phyloP scores from a whole-genome alignment of 768 basidiomycete species.

The Atractiella rhizophila region DNA sequence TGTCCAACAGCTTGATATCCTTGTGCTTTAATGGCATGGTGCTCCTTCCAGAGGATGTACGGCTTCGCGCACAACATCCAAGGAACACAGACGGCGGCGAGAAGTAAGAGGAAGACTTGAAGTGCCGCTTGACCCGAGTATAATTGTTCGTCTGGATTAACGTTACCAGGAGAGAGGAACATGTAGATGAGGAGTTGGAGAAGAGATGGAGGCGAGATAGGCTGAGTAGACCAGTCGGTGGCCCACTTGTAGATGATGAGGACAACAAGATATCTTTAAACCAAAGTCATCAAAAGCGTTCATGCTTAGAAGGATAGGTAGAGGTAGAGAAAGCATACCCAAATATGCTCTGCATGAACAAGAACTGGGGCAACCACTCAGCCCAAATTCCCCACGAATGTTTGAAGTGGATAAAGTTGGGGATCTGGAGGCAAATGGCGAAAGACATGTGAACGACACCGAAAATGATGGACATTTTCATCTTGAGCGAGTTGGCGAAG shows the following conservation, averaged over 20 bases:
- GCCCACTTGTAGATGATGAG: conserved; percentile 97
- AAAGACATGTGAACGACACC: conserved; percentile 99
- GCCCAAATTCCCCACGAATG: conserved; percentile 62
- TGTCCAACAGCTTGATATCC: conserved; percentile 42
- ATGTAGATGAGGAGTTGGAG: conserved; percentile 64
- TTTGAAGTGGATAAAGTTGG: conserved; percentile 85
- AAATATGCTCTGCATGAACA: conserved; percentile 93
- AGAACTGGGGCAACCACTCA: conserved; percentile 89
- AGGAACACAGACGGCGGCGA: conserved; percentile 71
- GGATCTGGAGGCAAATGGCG: conserved; percentile 79
- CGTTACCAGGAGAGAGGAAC: conserved; percentile 68
- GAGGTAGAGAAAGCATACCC: conserved; percentile 23
- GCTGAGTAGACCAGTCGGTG: conserved; percentile 56
- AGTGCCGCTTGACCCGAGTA: conserved; percentile 69
- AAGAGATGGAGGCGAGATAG: conserved; percentile 55
- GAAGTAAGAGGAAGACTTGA: conserved; percentile 47
- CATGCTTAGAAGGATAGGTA: background rate
- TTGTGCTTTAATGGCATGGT: conserved; percentile 50
- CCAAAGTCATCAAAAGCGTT: too few relatives aligned
- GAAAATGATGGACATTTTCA: conserved; percentile 95
- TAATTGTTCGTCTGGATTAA: conserved; percentile 37
- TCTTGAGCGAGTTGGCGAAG: conserved; percentile 97
- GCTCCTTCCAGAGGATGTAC: conserved; percentile 72
- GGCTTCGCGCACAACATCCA: conserved; percentile 85
- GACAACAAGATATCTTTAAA: conserved; percentile 45